phyloP scores from a whole-genome alignment of 257 asterid species.

The Solanum pimpinellifolium region DNA sequence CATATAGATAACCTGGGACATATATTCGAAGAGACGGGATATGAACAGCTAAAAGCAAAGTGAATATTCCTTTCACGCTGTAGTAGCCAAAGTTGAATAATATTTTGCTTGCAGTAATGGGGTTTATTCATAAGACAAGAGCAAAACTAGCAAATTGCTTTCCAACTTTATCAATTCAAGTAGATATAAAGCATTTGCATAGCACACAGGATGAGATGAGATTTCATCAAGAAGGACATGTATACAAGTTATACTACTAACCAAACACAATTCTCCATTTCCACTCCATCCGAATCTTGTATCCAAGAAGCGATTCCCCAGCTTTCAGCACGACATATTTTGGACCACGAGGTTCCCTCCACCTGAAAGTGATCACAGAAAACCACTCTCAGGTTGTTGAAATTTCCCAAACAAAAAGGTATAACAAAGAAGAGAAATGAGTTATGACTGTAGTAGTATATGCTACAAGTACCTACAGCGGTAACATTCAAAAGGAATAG shows the following conservation, averaged over 20 bases:
- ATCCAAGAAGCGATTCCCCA: background rate
- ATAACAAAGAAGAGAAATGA: background rate
- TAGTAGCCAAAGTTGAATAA: background rate
- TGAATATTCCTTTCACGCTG: background rate
- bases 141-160: background rate
- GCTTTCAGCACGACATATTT: background rate
- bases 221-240: background rate
- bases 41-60: background rate
- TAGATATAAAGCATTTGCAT: background rate
- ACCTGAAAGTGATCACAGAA: background rate
- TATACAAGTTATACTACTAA: background rate
- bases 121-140: background rate
- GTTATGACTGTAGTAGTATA: background rate
- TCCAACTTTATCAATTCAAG: background rate
- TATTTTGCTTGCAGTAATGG: background rate
- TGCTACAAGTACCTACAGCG: background rate
- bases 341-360: background rate
- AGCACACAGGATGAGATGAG: background rate
- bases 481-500: background rate
- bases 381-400: background rate
- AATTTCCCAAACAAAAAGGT: background rate
- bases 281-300: background rate
- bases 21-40: background rate
- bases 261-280: background rate
- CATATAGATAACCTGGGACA: background rate